Evolutionary conservation across 495 filamentous ascomycete species (phyloP), one percentile per base, ranked within the genome.

Genomic region (Neurospora sp.): DNA sequence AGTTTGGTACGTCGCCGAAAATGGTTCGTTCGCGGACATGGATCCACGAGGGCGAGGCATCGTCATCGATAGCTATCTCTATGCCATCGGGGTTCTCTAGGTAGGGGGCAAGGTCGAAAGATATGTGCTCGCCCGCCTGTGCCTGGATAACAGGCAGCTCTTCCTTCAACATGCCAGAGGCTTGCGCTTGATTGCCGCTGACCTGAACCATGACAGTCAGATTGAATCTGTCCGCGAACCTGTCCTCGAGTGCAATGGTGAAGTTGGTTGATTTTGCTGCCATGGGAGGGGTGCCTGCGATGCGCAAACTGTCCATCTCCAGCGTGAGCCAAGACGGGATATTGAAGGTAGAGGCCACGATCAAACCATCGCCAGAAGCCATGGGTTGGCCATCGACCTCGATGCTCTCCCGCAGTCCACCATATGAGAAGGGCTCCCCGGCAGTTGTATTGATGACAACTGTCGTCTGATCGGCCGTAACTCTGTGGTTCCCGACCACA

Each of bases 291-390:
- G 80, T 91, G 1, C 94, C 94, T 59, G 80, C 86, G 12, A 97
- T 79, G 2, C 81, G 81, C 72, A 93, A 83, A 0, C 88, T 88
- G n/a, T 82, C 72, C 14, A 86, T 81, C 74, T 96, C 86, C 53
- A 96, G 85, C 8, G 85, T 84, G 44, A 96, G 77, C 94, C 94
- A 97, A 8, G 83, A 69, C 1, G 94, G 92, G 0, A 87, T 76
- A 39, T 87, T 79, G 1, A 87, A 47, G 0, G 78, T 86, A 7
- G 84, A 78, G 14, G 89, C 82, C 3, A 85, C 79, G 7, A 75
- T 77, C 38, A 93, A 35, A 8, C 53, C 69, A 65, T 88, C 82
- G 0, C 83, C 82, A 20, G 77, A 72, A 3, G 76, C 78, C 35
- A 89, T 79, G 3, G 83, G 81, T 40, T 83, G 79, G 31, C 87